Evolutionary conservation across 2,329 filamentous ascomycete species (phyloP), one percentile per base, ranked within the genome.

Genomic region (Exophiala viscosa): DNA sequence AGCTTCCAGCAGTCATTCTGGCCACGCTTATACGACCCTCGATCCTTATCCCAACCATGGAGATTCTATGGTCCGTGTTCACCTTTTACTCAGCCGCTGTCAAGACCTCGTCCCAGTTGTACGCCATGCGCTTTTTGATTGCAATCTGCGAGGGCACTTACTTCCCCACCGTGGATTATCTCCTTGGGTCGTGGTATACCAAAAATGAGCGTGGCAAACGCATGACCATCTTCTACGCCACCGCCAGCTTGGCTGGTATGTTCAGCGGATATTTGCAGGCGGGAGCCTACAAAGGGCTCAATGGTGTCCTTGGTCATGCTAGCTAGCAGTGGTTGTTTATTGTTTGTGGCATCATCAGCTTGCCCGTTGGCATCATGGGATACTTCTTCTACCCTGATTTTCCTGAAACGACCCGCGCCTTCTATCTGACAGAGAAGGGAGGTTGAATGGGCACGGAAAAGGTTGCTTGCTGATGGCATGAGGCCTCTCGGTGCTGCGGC

Each of bases 291-390:
- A 75, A 74, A 18, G 75, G 75, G 18, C 68, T 82, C 0, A 75
- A 76, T 11, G 78, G 78, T 0, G 66, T 73, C 0, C 63, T 64
- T 6, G 78, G 78, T 0, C 73, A 76, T 63, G 66, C 72, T 0
- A 78, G 78, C 0, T 80, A 76, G 76, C 68, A 75, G 54, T 79
- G 76, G 79, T 68, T 83, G 0, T 84, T 83, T 50, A 76, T 84
- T 35, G 77, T 82, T 38, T 79, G 83, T 59, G 77, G 76, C 0
- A 67, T 80, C 35, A 81, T 83, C 57, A 80, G 77, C 1, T 15
- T 75, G 4, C 73, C 73, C 1, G 68, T 75, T 3, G 68, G 63
- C 5, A 45, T 71, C 3, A 67, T 67, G 28, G 70, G 69, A 3
- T 63, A 64, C 31, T 59, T 71, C 48, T 69, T 67, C 39, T 68